A percentile compares a stretch with the other conserved stretches of the same genome.
These are phyloP conservation scores for Hericium rajendrae DNA, from an alignment of 768 basidiomycete genomes.

Conservation along the genomic window DNA sequence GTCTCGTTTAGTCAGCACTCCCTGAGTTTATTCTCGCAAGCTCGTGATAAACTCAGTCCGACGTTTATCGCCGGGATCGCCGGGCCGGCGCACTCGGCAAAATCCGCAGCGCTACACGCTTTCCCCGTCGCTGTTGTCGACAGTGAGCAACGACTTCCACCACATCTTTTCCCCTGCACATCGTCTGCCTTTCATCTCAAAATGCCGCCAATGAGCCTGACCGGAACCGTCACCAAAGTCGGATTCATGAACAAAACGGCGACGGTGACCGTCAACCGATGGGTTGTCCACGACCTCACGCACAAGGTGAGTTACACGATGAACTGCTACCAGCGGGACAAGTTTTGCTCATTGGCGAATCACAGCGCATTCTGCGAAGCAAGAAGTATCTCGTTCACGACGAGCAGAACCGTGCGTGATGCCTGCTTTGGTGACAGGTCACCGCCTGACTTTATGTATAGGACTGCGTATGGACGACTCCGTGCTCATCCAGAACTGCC, in stretches of 20 bases:
- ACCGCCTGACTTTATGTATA: slow-evolving; percentile 18
- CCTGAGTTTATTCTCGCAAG: no score
- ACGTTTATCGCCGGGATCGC: no score
- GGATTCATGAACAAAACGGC: slow-evolving; percentile 81
- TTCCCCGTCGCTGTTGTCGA: no score
- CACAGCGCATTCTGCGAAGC: slow-evolving; percentile 59
- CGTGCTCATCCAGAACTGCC: slow-evolving; percentile 74
- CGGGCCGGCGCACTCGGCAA: no score
- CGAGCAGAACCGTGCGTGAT: slow-evolving; percentile 51
- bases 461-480: slow-evolving; percentile 59
- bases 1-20: no score
- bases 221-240: slow-evolving; percentile 68
- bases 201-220: slow-evolving; percentile 75
- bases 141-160: not conserved
- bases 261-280: slow-evolving; percentile 73
- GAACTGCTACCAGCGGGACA: no score
- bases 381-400: slow-evolving; percentile 78
- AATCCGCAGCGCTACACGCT: no score
- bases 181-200: slow-evolving; percentile 1
- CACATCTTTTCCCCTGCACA: not conserved
- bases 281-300: slow-evolving; percentile 60
- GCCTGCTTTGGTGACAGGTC: slow-evolving; percentile 3
- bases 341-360: no score
- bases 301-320: slow-evolving; percentile 49
- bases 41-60: no score